Base-by-base conservation (phyloP, 176 grass and related monocot species). In the Rhipidocladum racemiflorum region DNA sequence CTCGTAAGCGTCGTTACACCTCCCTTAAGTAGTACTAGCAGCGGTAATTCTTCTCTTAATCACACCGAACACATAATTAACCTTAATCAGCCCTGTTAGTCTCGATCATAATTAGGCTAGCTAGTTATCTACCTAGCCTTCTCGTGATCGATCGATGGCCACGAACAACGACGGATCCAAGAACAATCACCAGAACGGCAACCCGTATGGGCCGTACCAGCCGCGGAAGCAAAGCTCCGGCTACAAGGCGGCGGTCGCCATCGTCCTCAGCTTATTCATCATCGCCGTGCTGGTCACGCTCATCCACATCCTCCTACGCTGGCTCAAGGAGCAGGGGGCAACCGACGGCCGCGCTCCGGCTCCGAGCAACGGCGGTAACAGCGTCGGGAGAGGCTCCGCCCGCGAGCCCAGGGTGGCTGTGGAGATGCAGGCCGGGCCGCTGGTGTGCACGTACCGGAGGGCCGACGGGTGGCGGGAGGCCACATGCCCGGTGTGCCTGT, bases 401-500 rank as follows among this genome's bases (percentile, higher is more conserved):
- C 35, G 35, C 35, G 35, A 36, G 35, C 35, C 35, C 5, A 67
- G 9, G 1, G 64, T 39, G 4, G 38, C 60, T 38, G 38, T 62
- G 15, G 56, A 77, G 24, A 5, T 45, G 23, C 56, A 17, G 16
- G 25, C 24, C 4, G 57, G 9, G 57, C 28, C 60, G 32, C 16
- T 75, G 70, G n/a, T 75, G 30, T 75, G 65, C 42, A 48, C 29
- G 27, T 85, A 85, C 66, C 3, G 75, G 54, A 70, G 10, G 55
- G 74, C n/a, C 4, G 81, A 84, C 16, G 53, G 43, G 43, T 85
- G 75, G 83, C 14, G 11, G 7, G 74, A 78, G 55, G 4, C 42
- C 0, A 25, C 64, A 1, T 89, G 87, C 24, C 4, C 63, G 0
- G 87, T 81, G 23, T 89, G 87, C 82, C 54, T 89, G 50, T 75